Percentiles rank a stretch among this genome's conserved stretches.
phyloP scores from a whole-genome alignment of 2,329 filamentous ascomycete genomes.

The Colletotrichum liaoningense region DNA sequence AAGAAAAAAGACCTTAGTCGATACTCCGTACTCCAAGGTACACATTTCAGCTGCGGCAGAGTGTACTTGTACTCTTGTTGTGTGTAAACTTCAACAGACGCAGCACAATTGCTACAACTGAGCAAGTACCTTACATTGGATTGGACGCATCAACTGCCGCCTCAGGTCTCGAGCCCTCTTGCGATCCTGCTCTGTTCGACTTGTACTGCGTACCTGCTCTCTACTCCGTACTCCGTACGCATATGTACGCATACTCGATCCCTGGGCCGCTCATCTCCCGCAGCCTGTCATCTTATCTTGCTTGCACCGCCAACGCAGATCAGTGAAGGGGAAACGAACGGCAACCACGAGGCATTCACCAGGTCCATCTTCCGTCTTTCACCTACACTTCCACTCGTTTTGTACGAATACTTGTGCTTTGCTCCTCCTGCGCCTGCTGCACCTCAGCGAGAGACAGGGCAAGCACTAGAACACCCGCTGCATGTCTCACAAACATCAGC shows the following conservation, averaged over 20 bases:
- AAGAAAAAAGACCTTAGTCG: neutral
- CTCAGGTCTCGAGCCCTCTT: conserved; percentile 23
- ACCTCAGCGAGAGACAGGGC: conserved; percentile 34
- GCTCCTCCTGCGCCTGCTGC: conserved; percentile 15
- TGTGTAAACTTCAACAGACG: neutral
- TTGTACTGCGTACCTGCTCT: neutral
- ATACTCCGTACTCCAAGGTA: neutral
- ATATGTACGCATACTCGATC: conserved; percentile 1
- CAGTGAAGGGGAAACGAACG: conserved; percentile 11
- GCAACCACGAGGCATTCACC: neutral
- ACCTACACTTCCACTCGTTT: neutral
- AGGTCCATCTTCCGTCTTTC: conserved; percentile 2
- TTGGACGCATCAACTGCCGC: conserved; percentile 18
- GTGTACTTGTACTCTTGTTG: neutral
- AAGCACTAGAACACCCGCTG: conserved; percentile 16
- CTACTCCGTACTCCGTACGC: no score
- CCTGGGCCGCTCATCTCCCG: conserved; percentile 32
- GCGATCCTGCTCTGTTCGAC: conserved; percentile 7
- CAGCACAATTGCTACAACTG: neutral
- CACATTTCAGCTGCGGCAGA: neutral
- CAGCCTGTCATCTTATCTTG: conserved; percentile 30
- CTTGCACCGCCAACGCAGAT: conserved; percentile 28
- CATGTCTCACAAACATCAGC: conserved; percentile 20
- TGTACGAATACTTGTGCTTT: neutral
- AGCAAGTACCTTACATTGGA: neutral